Evolutionary conservation across 2,329 filamentous ascomycete genomes (phyloP), one percentile per base, ranked within the genome.

Genomic region (Microascus cirrosus): DNA sequence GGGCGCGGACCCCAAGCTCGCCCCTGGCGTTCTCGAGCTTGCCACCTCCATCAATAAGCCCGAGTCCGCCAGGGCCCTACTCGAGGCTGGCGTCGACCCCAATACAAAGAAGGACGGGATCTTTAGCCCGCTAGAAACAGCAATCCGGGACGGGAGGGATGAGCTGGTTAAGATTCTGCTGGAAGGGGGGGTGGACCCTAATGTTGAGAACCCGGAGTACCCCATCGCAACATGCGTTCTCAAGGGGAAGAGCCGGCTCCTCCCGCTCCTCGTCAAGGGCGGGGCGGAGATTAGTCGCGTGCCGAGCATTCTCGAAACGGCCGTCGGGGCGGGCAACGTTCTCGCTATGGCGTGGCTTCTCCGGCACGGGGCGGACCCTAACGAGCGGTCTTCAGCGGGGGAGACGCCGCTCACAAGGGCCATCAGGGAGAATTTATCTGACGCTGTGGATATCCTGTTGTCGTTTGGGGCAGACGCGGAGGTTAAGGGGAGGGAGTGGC

Each of bases 171-270:
- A 79, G 15, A 77, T 86, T 13, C 75, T 88, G 3, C 71, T 84
- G 18, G 66, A 68, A 54, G 76, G 77, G 62, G 78, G 80, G 3
- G 85, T 84, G 0, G 79, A 86, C 61, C 82, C 84, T 15, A 87
- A 88, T 63, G 67, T 82, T 0, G 77, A 77, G 7, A 82, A 83
- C 0, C 77, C 80, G 53, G 84, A 87, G 64, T 86, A 84, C 63
- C 85, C 85, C 0, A 74, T 78, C 4, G 87, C 84, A 75, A 87
- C 87, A 66, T 87, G 84, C 60, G 77, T 88, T 25, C 86, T 84
- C 0, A 84, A 87, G 65, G 77, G 83, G 65, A 77, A 84, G 25
- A 71, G 80, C 0, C 81, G 86, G 20, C 80, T 82, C 64, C 73
- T 88, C 0, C 80, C 82, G 0, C 71, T 77, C 6, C 73, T 88